phyloP scores from a whole-genome alignment of 202 grass and related monocot species.

The Musa balbisiana region DNA sequence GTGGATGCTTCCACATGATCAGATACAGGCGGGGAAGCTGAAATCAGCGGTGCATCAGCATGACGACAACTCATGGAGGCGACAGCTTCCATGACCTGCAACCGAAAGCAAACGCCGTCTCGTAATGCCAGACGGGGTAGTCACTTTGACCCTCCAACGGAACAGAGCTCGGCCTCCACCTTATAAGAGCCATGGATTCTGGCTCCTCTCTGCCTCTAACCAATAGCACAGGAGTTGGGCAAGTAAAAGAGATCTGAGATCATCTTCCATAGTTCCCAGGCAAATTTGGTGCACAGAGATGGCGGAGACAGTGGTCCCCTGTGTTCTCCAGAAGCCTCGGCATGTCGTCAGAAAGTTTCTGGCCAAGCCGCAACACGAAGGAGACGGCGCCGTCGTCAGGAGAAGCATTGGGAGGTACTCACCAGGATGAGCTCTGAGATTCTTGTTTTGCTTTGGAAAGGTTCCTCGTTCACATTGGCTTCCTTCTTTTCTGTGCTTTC shows the following conservation, averaged over 20 bases:
- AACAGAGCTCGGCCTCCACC: too few relatives aligned
- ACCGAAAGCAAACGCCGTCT: not conserved
- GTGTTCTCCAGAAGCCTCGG: conserved; percentile 37
- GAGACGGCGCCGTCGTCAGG: conserved; percentile 69
- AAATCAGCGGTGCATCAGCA: not conserved
- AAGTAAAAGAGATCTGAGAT: not conserved
- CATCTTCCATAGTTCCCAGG: not conserved
- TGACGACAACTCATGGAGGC: not conserved
- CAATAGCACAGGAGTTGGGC: too few relatives aligned
- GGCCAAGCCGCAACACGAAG: conserved; percentile 76
- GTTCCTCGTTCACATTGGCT: too few relatives aligned
- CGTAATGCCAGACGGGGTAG: too few relatives aligned
- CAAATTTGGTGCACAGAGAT: not conserved
- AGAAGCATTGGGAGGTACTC: conserved; percentile 82
- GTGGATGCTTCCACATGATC: too few relatives aligned
- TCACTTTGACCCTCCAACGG: too few relatives aligned
- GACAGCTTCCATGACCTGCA: not conserved
- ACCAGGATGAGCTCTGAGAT: not conserved
- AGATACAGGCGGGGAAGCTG: too few relatives aligned
- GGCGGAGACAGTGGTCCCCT: not conserved
- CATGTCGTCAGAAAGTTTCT: conserved; percentile 66
- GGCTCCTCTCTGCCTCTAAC: too few relatives aligned
- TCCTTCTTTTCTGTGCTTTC: not conserved
- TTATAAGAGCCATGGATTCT: too few relatives aligned
- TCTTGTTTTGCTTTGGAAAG: too few relatives aligned